phyloP scores from a whole-genome alignment of 2,329 filamentous ascomycete species.

The Trichoderma sp. region DNA sequence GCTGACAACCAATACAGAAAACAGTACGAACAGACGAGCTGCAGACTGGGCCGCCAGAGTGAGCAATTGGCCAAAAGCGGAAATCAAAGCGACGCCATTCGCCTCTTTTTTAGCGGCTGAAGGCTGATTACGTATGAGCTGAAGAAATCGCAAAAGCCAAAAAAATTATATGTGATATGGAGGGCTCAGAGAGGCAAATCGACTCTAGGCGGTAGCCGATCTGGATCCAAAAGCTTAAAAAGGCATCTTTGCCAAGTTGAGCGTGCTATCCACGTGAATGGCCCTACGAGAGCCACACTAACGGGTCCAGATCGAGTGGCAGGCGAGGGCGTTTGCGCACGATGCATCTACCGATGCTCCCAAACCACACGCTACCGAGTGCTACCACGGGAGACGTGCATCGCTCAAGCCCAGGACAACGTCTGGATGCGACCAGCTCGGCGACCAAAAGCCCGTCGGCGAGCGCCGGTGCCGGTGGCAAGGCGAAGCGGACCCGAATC shows the following conservation, averaged over 20 bases:
- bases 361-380: conserved; percentile 5
- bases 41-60: conserved; percentile 16
- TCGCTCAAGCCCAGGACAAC: background rate
- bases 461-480: conserved; percentile 9
- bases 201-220: conserved; percentile 21
- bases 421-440: background rate
- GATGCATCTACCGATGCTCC: conserved; percentile 14
- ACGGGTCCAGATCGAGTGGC: conserved; percentile 18
- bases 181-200: conserved; percentile 20
- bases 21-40: conserved; percentile 12
- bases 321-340: conserved; percentile 1
- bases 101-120: conserved; percentile 19
- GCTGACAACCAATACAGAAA: conserved; percentile 1
- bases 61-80: conserved; percentile 4
- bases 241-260: conserved; percentile 10
- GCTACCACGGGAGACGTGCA: conserved; percentile 12
- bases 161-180: conserved; percentile 13
- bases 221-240: conserved; percentile 28
- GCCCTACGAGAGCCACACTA: conserved; percentile 18
- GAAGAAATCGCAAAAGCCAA: conserved; percentile 11
- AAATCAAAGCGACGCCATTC: conserved; percentile 7
- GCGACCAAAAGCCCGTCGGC: background rate
- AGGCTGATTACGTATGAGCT: conserved; percentile 25
- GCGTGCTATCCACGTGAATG: conserved; percentile 20
- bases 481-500: conserved; percentile 11